These are phyloP conservation scores for Zea luxurians DNA, from an alignment of 176 grass and related monocot genomes.

Conservation along the genomic window DNA sequence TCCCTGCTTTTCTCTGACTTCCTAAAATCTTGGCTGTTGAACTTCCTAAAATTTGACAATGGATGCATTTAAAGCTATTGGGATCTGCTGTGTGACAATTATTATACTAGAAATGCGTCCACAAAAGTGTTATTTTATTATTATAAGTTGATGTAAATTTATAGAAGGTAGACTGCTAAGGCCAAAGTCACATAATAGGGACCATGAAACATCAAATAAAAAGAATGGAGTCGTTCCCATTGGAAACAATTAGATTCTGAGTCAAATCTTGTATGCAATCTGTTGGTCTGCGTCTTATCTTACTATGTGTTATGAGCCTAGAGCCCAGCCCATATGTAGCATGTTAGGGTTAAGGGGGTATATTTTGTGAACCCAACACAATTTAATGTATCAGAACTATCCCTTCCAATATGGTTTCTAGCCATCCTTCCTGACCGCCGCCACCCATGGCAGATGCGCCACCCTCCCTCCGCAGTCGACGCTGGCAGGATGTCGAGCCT, in stretches of 20 bases:
- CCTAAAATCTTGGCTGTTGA: not conserved
- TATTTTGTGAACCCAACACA: no score
- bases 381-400: no score
- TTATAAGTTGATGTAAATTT: not conserved
- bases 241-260: slow-evolving; percentile 25
- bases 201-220: not conserved
- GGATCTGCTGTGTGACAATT: not conserved
- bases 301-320: no score
- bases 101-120: not conserved
- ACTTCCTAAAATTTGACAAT: not conserved
- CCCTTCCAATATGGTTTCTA: no score
- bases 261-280: slow-evolving; percentile 7
- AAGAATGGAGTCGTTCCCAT: not conserved
- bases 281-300: no score
- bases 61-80: not conserved
- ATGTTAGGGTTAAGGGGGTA: no score
- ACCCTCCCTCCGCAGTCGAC: no score
- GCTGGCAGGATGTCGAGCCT: no score
- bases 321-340: no score
- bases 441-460: no score
- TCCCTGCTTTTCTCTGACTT: not conserved
- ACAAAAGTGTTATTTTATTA: not conserved
- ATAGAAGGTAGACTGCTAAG: not conserved
- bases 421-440: no score
- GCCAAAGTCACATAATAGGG: not conserved